These are phyloP conservation scores for Rickenella mellea DNA, from an alignment of 768 basidiomycete species.

Conservation along the genomic window DNA sequence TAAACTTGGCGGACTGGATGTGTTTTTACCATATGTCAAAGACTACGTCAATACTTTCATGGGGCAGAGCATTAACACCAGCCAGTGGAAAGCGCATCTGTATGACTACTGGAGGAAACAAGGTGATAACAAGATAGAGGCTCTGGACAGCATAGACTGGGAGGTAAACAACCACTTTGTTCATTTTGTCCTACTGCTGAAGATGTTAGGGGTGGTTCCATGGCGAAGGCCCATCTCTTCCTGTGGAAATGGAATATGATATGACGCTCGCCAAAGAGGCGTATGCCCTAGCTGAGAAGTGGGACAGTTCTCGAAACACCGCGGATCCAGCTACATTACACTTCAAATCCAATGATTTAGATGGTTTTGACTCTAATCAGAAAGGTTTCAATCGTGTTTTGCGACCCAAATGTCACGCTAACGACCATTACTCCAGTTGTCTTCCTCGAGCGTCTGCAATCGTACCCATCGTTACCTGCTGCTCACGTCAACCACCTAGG, in stretches of 20 bases:
- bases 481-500: conserved; percentile 54
- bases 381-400: conserved; percentile 46
- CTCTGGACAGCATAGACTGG: conserved; percentile 68
- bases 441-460: conserved; percentile 73
- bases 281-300: conserved; percentile 61
- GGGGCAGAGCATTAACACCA: conserved; percentile 75
- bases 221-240: conserved; percentile 67
- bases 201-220: conserved; percentile 62
- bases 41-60: conserved; percentile 78
- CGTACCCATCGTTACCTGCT: conserved; percentile 50
- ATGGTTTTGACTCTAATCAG: conserved; percentile 64
- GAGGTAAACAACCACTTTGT: conserved; percentile 36
- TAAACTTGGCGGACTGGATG: conserved; percentile 71
- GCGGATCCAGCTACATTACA: conserved; percentile 33
- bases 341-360: conserved; percentile 55
- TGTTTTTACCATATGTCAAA: conserved; percentile 75
- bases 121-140: conserved; percentile 51
- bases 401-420: not conserved
- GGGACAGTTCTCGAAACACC: conserved; percentile 54
- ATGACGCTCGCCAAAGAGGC: conserved; percentile 58
- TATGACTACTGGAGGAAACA: conserved; percentile 57
- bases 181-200: not conserved
- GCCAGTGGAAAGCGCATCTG: conserved; percentile 76
- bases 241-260: conserved; percentile 70
- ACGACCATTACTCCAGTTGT: conserved; percentile 39